Conservation (phyloP, 2,329 filamentous ascomycete species). For the Myriangium duriaei region DNA sequence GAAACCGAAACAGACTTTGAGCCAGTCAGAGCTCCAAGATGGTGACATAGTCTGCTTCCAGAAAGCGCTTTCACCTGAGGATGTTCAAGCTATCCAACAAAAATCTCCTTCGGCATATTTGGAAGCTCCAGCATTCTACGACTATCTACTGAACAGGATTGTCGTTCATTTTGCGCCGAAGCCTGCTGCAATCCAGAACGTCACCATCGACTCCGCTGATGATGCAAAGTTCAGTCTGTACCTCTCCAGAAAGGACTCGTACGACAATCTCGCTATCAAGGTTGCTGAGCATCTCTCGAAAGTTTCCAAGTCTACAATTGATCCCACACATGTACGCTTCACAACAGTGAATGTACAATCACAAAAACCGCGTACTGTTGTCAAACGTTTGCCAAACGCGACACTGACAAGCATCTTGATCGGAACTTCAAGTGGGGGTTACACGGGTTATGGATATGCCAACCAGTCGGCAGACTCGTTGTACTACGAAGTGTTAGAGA, state of each 20-base stretch:
- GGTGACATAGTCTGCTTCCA: slow-evolving; percentile 97
- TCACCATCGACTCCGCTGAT: slow-evolving; percentile 27
- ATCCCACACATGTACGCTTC: slow-evolving; percentile 81
- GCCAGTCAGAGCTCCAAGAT: slow-evolving; percentile 87
- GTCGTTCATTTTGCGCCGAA: slow-evolving; percentile 64
- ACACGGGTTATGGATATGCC: slow-evolving; percentile 54
- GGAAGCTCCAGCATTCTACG: slow-evolving; percentile 79
- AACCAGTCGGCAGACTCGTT: slow-evolving; percentile 54
- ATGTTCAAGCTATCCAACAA: slow-evolving; percentile 16
- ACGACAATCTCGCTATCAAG: slow-evolving; percentile 74
- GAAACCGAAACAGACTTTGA: slow-evolving; percentile 80
- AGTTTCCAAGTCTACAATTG: slow-evolving; percentile 36
- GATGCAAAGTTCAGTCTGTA: slow-evolving; percentile 61
- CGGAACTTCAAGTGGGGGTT: slow-evolving; percentile 41
- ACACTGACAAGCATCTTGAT: slow-evolving; percentile 70
- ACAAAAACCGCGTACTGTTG: slow-evolving; percentile 62
- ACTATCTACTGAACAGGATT: slow-evolving; percentile 78
- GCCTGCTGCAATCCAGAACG: slow-evolving; percentile 26
- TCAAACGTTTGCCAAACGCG: slow-evolving; percentile 59
- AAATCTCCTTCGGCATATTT: slow-evolving; percentile 27
- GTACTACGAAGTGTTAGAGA: slow-evolving; percentile 88
- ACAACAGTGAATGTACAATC: slow-evolving; percentile 69
- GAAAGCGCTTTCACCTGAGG: slow-evolving; percentile 42
- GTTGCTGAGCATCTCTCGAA: slow-evolving; percentile 59
- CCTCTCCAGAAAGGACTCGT: slow-evolving; percentile 77